Percentiles rank a stretch among this genome's conserved stretches.
Conservation (phyloP, 768 basidiomycete genomes). For the Boletus bicolor region DNA sequence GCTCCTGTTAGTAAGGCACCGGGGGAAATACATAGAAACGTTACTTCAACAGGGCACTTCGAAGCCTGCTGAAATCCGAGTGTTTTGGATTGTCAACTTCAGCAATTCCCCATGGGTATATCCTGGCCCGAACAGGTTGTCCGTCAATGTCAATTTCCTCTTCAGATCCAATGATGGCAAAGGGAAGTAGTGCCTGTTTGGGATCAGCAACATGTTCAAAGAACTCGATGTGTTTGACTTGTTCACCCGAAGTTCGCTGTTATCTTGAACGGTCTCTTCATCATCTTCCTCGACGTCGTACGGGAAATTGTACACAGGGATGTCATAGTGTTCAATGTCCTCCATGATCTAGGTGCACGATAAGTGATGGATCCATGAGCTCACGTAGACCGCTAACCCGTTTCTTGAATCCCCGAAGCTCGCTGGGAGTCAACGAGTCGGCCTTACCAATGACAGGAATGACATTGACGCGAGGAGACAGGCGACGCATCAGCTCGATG, state of each 20-base stretch:
- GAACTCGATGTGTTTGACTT: not conserved
- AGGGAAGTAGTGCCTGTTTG: constrained; percentile 80
- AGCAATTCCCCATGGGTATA: constrained; percentile 98
- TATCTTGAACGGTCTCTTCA: constrained; percentile 97
- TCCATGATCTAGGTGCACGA: constrained; percentile 82
- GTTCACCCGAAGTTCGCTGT: constrained; percentile 86
- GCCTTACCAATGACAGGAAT: constrained; percentile 98
- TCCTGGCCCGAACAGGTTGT: constrained; percentile 84
- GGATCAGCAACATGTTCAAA: constrained; percentile 5
- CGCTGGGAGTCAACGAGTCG: constrained; percentile 89
- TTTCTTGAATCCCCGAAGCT: constrained; percentile 95
- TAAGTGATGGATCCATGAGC: constrained; percentile 3
- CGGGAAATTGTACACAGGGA: constrained; percentile 99
- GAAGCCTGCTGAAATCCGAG: constrained; percentile 94
- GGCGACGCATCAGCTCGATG: constrained; percentile 97
- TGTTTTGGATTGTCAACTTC: constrained; percentile 99
- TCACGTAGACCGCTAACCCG: constrained; percentile 46
- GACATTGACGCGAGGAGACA: constrained; percentile 97
- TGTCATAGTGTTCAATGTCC: constrained; percentile 97
- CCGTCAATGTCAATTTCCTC: constrained; percentile 95
- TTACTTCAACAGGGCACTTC: constrained; percentile 88
- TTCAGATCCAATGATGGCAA: constrained; percentile 96
- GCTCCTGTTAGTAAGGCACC: constrained; percentile 8
- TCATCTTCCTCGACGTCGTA: constrained; percentile 99
- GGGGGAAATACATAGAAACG: constrained; percentile 15